These are phyloP conservation scores for Chrysoporthe puriensis DNA, from an alignment of 2,329 filamentous ascomycete species.

Conservation along the genomic window DNA sequence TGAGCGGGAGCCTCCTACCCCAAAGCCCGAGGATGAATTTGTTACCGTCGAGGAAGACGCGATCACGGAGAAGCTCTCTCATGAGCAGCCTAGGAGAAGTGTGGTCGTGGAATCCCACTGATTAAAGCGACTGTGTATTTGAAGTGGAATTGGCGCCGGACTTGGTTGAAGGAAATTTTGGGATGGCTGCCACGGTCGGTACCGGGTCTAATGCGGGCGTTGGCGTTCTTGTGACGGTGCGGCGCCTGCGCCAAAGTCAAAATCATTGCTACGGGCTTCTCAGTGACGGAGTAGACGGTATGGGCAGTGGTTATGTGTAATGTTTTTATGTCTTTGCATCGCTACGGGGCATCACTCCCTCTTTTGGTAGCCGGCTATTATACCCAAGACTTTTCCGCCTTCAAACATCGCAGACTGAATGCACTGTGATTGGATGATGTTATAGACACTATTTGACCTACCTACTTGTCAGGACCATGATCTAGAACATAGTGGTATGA, in stretches of 20 bases:
- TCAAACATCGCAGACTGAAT: not conserved
- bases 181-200: slow-evolving; percentile 3
- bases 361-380: slow-evolving; percentile 24
- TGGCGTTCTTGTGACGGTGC: slow-evolving; percentile 20
- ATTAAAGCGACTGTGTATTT: slow-evolving; percentile 3
- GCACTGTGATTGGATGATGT: not conserved
- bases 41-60: slow-evolving; percentile 14
- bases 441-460: not conserved
- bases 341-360: slow-evolving; percentile 21
- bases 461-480: no score
- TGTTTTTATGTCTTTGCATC: slow-evolving; percentile 27
- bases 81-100: slow-evolving; percentile 19
- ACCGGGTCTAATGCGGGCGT: slow-evolving; percentile 20
- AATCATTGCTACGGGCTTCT: slow-evolving; percentile 18
- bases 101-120: slow-evolving; percentile 21
- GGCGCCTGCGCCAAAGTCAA: slow-evolving; percentile 19
- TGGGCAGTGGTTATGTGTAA: slow-evolving; percentile 27
- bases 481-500: no score
- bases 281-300: slow-evolving; percentile 12
- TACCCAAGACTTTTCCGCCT: slow-evolving; percentile 17
- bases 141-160: slow-evolving; percentile 1
- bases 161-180: not conserved
- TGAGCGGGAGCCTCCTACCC: slow-evolving; percentile 36
- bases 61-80: slow-evolving; percentile 13
- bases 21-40: slow-evolving; percentile 31